Percentiles rank a stretch among this genome's conserved stretches.
Conservation (phyloP, 208 protist species). For the Angomonas deanei region DNA sequence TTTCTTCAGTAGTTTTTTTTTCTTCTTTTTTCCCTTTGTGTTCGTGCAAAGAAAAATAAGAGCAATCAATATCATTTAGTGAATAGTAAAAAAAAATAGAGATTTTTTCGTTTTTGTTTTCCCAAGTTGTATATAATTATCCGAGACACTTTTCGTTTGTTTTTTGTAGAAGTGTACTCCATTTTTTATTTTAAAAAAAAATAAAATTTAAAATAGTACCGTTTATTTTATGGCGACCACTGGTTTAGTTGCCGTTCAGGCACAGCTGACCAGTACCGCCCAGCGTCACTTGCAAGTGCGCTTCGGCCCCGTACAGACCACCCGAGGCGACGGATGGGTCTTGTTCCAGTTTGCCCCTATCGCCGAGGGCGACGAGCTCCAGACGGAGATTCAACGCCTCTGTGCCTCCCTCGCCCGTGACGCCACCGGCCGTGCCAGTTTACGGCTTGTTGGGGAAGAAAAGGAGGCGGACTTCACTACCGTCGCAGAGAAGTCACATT, state of each 20-base stretch:
- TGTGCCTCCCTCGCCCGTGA: constrained; percentile 73
- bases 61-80: not conserved
- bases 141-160: too few relatives aligned
- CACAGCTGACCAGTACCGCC: constrained; percentile 73
- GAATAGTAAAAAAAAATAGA: not conserved
- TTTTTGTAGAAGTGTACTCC: not conserved
- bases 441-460: constrained; percentile 66
- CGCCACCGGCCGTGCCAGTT: constrained; percentile 44
- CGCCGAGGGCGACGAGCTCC: constrained; percentile 28
- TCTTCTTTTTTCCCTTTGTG: not conserved
- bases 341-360: constrained; percentile 63
- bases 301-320: constrained; percentile 52
- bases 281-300: constrained; percentile 79
- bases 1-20: not conserved
- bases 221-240: not conserved
- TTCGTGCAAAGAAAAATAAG: not conserved
- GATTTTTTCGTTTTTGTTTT: constrained; percentile 4
- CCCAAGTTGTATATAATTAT: not conserved
- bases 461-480: constrained; percentile 62
- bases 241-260: constrained; percentile 62
- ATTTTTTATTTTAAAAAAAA: too few relatives aligned
- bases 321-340: constrained; percentile 74
- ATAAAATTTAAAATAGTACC: too few relatives aligned
- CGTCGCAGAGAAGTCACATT: constrained; percentile 28
- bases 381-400: constrained; percentile 68